Base-by-base conservation (phyloP, 225 moss, liverwort and hornwort genomes). In the Takakia lepidozioides region DNA sequence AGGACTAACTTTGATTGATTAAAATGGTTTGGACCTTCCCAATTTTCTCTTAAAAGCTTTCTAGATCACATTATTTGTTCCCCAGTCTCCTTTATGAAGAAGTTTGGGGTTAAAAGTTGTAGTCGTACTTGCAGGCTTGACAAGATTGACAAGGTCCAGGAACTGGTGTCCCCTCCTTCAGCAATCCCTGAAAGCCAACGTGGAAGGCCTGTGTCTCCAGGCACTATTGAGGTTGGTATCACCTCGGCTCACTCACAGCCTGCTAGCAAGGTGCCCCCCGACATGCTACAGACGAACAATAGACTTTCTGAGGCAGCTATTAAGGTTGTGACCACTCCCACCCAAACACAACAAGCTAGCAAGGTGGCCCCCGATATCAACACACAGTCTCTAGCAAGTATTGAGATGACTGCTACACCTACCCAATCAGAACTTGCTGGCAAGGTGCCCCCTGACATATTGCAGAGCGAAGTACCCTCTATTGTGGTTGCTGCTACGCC, bases 51-150 rank as follows among this genome's bases (percentile, higher is more conserved):
- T n/a, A n/a, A n/a, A n/a, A n/a, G n/a, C n/a, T n/a, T n/a, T n/a
- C n/a, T n/a, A n/a, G n/a, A n/a, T n/a, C n/a, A n/a, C n/a, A n/a
- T n/a, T n/a, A n/a, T n/a, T n/a, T n/a, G n/a, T n/a, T n/a, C n/a
- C n/a, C n/a, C n/a, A n/a, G n/a, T n/a, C n/a, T n/a, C n/a, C n/a
- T n/a, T n/a, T n/a, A n/a, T n/a, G n/a, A n/a, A n/a, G n/a, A n/a
- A n/a, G n/a, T n/a, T n/a, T n/a, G n/a, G n/a, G n/a, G n/a, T n/a
- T n/a, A n/a, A n/a, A n/a, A n/a, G n/a, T n/a, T n/a, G n/a, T n/a
- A n/a, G n/a, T n/a, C n/a, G n/a, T n/a, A n/a, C 20, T 51, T 20
- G 47, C 74, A 80, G 79, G 67, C 70, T 80, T 60, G 70, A 74
- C 27, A 52, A 56, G 48, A 51, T 43, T 58, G 60, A 44, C 16